Conservation (phyloP, 2,329 filamentous ascomycete species). For the Rutstroemia sydowiana region DNA sequence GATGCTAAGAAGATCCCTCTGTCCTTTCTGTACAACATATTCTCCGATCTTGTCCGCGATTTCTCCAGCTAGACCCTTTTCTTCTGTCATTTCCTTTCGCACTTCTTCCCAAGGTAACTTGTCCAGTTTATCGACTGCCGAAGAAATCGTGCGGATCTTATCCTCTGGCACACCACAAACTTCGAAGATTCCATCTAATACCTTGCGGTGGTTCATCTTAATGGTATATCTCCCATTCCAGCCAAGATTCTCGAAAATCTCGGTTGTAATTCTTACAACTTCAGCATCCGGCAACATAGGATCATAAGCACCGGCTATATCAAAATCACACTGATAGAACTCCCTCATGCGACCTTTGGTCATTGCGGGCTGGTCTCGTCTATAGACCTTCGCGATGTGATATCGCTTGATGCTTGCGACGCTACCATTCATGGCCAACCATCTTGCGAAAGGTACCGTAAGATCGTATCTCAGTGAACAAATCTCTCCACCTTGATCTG, state of each 20-base stretch:
- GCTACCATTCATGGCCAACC: slow-evolving; percentile 78
- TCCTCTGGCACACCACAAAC: slow-evolving; percentile 83
- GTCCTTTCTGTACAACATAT: slow-evolving; percentile 73
- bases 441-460: slow-evolving; percentile 85
- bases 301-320: slow-evolving; percentile 84
- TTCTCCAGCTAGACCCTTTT: slow-evolving; percentile 71
- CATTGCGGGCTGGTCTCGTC: slow-evolving; percentile 75
- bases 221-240: slow-evolving; percentile 64
- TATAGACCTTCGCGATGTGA: slow-evolving; percentile 89
- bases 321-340: slow-evolving; percentile 97
- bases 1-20: slow-evolving; percentile 64
- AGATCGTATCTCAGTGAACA: slow-evolving; percentile 81
- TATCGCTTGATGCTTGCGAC: slow-evolving; percentile 86
- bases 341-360: slow-evolving; percentile 90
- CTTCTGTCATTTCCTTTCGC: slow-evolving; percentile 84
- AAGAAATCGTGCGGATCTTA: slow-evolving; percentile 83
- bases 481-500: slow-evolving; percentile 80
- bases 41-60: slow-evolving; percentile 83
- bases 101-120: slow-evolving; percentile 89
- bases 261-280: slow-evolving; percentile 73
- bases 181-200: slow-evolving; percentile 85
- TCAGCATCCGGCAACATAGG: slow-evolving; percentile 90
- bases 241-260: slow-evolving; percentile 76
- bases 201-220: slow-evolving; percentile 92
- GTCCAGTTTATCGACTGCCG: slow-evolving; percentile 92